These are phyloP conservation scores for Zasmidium cellare DNA, from an alignment of 2,329 filamentous ascomycete genomes.

Conservation along the genomic window DNA sequence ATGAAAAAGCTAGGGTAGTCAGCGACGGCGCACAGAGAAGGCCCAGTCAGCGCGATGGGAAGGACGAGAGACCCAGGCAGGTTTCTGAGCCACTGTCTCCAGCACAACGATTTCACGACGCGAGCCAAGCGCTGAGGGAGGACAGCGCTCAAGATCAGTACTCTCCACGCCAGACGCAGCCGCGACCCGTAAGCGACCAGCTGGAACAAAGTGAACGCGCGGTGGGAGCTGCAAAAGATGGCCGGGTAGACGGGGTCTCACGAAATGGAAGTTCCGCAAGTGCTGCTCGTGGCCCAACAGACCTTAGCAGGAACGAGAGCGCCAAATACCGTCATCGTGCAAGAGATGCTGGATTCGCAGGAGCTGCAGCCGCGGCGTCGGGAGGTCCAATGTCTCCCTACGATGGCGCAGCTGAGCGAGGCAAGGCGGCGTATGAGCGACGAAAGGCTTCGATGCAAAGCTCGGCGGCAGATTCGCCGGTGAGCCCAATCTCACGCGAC, in stretches of 20 bases:
- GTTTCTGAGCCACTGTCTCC: slow-evolving; percentile 7
- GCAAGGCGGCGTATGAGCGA: slow-evolving; percentile 33
- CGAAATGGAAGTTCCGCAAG: background rate
- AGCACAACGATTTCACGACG: slow-evolving; percentile 15
- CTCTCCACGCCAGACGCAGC: background rate
- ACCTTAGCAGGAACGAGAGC: slow-evolving; percentile 18
- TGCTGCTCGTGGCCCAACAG: slow-evolving; percentile 8
- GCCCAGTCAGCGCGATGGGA: slow-evolving; percentile 12
- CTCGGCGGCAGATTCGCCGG: slow-evolving; percentile 18
- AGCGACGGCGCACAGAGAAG: slow-evolving; percentile 25
- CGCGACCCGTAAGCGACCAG: background rate
- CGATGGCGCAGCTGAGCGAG: slow-evolving; percentile 24
- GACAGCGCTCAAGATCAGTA: background rate
- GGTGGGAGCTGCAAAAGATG: background rate
- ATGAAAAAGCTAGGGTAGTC: slow-evolving; percentile 27
- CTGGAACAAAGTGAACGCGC: background rate
- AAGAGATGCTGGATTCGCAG: slow-evolving; percentile 35
- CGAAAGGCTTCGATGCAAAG: slow-evolving; percentile 23
- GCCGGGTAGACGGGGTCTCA: background rate
- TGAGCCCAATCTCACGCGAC: slow-evolving; percentile 23
- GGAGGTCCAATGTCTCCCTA: slow-evolving; percentile 13
- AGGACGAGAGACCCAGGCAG: slow-evolving; percentile 8
- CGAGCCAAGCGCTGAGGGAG: slow-evolving; percentile 21
- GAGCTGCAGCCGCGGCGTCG: slow-evolving; percentile 29
- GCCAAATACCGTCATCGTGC: slow-evolving; percentile 32